phyloP scores from a whole-genome alignment of 225 moss, liverwort and hornwort species.

The Lunularia cruciata region DNA sequence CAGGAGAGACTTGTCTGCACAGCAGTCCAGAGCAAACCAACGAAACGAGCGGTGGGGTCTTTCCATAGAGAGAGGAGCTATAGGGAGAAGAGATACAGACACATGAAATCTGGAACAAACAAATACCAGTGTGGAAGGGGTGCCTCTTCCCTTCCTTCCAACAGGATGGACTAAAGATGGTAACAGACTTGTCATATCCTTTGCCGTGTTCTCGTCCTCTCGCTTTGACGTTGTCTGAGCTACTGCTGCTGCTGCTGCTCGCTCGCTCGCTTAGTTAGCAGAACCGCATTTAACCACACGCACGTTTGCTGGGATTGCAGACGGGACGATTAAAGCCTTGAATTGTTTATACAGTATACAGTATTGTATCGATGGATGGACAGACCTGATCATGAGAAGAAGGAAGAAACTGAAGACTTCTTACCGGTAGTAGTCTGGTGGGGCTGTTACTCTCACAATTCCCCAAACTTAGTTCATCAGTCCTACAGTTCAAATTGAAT shows the following conservation, averaged over 20 bases:
- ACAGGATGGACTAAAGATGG: not conserved
- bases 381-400: not conserved
- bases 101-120: not conserved
- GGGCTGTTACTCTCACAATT: not conserved
- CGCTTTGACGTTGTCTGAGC: not conserved
- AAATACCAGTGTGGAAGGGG: no score
- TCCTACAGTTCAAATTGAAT: conserved; percentile 9
- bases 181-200: not conserved
- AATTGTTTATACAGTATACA: not conserved
- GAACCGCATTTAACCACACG: conserved; percentile 1
- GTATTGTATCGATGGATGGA: not conserved
- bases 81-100: not conserved
- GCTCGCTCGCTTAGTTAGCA: not conserved
- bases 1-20: no score
- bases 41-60: conserved; percentile 4
- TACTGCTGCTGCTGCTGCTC: not conserved
- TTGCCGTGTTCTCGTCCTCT: not conserved
- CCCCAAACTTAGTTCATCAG: conserved; percentile 11
- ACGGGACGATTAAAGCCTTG: not conserved
- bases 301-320: conserved; percentile 4
- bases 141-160: not conserved
- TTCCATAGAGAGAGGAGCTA: not conserved
- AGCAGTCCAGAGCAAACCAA: no score
- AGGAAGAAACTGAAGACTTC: not conserved
- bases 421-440: not conserved